These are phyloP conservation scores for Suillus decipiens DNA, from an alignment of 768 basidiomycete species.

Conservation along the genomic window DNA sequence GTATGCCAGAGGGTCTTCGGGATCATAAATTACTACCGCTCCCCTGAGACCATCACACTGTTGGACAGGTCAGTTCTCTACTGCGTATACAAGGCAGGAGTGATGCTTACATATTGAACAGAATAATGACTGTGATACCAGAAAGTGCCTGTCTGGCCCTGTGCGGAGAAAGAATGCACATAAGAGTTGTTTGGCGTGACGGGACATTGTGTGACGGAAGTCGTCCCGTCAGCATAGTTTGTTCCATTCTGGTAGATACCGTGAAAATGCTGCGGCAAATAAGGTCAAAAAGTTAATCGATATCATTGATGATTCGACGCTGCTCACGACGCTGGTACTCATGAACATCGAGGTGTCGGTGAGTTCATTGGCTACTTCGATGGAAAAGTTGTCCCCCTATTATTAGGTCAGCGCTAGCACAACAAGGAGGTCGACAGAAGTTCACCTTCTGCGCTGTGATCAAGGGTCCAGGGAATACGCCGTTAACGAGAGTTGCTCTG, in stretches of 20 bases:
- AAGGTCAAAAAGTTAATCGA: background rate
- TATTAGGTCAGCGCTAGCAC: constrained; percentile 17
- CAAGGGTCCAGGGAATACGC: constrained; percentile 46
- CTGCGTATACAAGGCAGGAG: background rate
- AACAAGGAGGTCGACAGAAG: background rate
- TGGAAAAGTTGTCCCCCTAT: constrained; percentile 37
- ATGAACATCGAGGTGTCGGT: constrained; percentile 48
- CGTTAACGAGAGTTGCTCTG: constrained; percentile 45
- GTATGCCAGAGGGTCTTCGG: constrained; percentile 36
- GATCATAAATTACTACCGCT: constrained; percentile 43
- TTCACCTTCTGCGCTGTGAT: constrained; percentile 41
- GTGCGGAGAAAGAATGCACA: constrained; percentile 24
- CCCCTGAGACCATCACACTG: constrained; percentile 28
- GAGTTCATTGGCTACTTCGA: constrained; percentile 49
- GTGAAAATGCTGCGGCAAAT: constrained; percentile 51
- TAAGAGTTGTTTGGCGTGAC: constrained; percentile 21
- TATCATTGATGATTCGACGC: background rate
- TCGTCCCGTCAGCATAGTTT: constrained; percentile 47
- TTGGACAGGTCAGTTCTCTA: background rate
- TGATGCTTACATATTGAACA: constrained; percentile 35
- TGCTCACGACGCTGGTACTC: constrained; percentile 50
- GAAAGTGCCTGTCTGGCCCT: constrained; percentile 27
- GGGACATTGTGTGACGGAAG: constrained; percentile 37
- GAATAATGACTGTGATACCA: constrained; percentile 41
- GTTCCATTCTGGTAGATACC: constrained; percentile 46